Evolutionary conservation across 164 flowering plant species (phyloP).

Genomic region (Tinospora cordifolia): DNA sequence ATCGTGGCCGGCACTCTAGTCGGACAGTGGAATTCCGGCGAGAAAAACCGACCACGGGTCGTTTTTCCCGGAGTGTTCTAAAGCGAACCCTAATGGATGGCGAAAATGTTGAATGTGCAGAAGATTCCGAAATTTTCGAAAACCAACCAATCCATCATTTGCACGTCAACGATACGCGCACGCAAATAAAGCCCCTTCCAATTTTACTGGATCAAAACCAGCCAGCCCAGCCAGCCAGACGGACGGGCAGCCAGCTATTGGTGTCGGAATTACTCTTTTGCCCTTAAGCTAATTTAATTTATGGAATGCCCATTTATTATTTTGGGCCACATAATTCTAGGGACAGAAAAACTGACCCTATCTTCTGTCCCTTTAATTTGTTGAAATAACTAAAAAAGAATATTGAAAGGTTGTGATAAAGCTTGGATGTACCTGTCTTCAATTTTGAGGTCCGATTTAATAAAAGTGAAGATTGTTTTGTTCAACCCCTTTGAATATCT

Average conservation of each 20-base stretch:
- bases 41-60: constrained; percentile 17
- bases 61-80: background rate
- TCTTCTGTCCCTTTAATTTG: background rate
- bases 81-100: constrained; percentile 11
- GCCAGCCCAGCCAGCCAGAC: background rate
- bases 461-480: too few relatives aligned
- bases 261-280: background rate
- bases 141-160: background rate
- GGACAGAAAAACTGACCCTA: too few relatives aligned
- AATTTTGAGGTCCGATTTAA: too few relatives aligned
- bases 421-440: too few relatives aligned
- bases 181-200: constrained; percentile 2
- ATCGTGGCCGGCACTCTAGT: constrained; percentile 11
- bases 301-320: background rate
- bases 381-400: background rate
- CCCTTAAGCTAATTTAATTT: background rate
- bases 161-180: constrained; percentile 10
- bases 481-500: too few relatives aligned
- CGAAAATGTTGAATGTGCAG: background rate
- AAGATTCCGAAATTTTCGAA: background rate
- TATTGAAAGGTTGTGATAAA: background rate
- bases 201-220: constrained; percentile 1
- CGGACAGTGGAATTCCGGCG: constrained; percentile 19
- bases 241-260: background rate
- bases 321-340: background rate